Base-by-base conservation (phyloP, 495 filamentous ascomycete species). In the Geopyxis carbonaria region DNA sequence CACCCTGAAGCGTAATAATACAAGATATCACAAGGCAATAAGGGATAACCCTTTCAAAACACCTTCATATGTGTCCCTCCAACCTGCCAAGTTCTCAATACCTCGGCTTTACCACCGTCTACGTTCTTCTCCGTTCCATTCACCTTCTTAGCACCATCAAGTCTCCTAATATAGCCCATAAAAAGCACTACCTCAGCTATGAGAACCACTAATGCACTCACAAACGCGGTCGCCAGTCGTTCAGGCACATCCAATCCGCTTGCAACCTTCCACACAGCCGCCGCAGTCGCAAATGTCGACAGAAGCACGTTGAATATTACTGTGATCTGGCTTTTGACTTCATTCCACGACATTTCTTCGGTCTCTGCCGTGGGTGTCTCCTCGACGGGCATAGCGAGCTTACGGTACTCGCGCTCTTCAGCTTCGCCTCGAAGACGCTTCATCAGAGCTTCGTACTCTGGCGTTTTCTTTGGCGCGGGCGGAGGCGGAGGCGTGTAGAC, bases 391-490 rank as follows among this genome's bases (percentile, higher is more conserved):
- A 72, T 68, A 33, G 76, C 58, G 67, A 93, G 78, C 44, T 75
- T 70, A 38, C 79, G 69, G 61, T 95, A 97, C 8, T 69, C 66
- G 34, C 76, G 71, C 48, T 73, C 62, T 61, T 95, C 85, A 51
- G 79, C 75, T 48, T 85, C 74, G 31, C 66, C 66, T 31, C 83
- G 80, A 16, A 97, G 75, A 13, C 78, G 70, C 2, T 73, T 69
- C 87, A 95, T 97, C 2, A 89, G 61, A 5, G 74, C 80, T 59
- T 86, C 81, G 61, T 89, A 95, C 64, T 91, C 82, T 5, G 77
- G 62, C 8, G 70, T 78, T 82, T 95, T 43, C 13, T 24, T 4
- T 11, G 28, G 35, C 42, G 55, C 43, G 55, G 50, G 55, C 15
- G 45, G 48, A 40, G 9, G 28, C 16, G n/a, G 38, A 13, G 19